These are phyloP conservation scores for Candida michaelii DNA, from an alignment of 805 yeast species.

Conservation along the genomic window DNA sequence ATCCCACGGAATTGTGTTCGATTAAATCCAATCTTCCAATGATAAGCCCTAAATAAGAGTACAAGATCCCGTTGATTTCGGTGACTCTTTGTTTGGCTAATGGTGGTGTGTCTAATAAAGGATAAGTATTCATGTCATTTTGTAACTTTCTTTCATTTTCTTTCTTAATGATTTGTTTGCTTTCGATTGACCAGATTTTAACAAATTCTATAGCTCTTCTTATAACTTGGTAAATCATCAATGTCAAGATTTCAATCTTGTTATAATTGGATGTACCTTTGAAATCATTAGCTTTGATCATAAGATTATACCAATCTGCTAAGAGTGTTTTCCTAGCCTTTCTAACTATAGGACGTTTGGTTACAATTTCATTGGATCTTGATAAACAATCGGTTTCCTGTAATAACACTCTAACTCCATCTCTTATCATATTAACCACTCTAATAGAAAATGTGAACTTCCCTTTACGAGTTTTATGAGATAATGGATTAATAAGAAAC, in stretches of 20 bases:
- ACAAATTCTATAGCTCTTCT: constrained; percentile 64
- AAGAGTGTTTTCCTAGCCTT: constrained; percentile 65
- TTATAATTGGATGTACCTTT: constrained; percentile 59
- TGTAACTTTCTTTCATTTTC: constrained; percentile 34
- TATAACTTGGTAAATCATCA: constrained; percentile 65
- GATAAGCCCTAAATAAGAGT: constrained; percentile 62
- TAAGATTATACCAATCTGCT: constrained; percentile 78
- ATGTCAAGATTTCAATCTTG: constrained; percentile 61
- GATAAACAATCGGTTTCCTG: constrained; percentile 74
- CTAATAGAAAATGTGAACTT: constrained; percentile 55
- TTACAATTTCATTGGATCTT: constrained; percentile 67
- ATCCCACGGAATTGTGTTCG: constrained; percentile 70
- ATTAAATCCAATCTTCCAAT: constrained; percentile 77
- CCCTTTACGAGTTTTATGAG: constrained; percentile 39
- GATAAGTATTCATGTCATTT: constrained; percentile 41
- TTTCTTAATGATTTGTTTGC: constrained; percentile 43
- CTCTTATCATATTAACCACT: constrained; percentile 64
- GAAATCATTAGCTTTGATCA: constrained; percentile 74
- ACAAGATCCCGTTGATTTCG: constrained; percentile 60
- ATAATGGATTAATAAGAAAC: constrained; percentile 64
- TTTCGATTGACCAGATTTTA: constrained; percentile 71
- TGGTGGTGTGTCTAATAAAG: constrained; percentile 55
- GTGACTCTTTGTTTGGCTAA: constrained; percentile 59
- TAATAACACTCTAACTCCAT: constrained; percentile 65
- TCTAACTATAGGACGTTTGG: constrained; percentile 58